Base-by-base conservation (phyloP, 2,329 filamentous ascomycete genomes). In the Beauveria sp. region DNA sequence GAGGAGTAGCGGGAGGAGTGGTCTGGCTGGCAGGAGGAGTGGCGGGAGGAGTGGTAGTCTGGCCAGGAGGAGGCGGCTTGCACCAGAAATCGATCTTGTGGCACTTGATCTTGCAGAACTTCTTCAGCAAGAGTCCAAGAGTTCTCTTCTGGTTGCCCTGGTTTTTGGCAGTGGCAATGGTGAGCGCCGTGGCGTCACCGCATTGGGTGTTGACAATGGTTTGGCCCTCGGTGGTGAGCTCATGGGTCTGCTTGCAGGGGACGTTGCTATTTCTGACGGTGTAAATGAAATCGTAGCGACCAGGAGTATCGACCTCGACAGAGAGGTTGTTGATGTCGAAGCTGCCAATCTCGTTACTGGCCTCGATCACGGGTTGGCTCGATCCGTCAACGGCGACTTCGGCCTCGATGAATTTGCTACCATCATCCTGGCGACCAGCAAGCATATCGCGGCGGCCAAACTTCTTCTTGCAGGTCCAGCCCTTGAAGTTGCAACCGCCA, bases 181-280 rank as follows among this genome's bases (percentile, higher is more conserved):
- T 86, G 64, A 97, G 91, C 62, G 85, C 86, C 72, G 83, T 91
- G 66, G 93, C 93, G 75, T 93, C 93, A 84, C 92, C 93, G 73
- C 93, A 98, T 81, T 97, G 91, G 64, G 79, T 85, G 83, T 97
- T 97, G 76, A 85, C 77, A 69, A 97, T 81, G 52, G 82, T 83
- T 62, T 85, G 87, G 69, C 90, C 90, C 18, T 81, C 78, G 60
- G 81, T 78, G 65, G 80, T 84, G 34, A 38, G 34, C 34, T 38
- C 83, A 91, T 96, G 58, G 80, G 71, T 86, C 69, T 96, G 89
- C 78, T 90, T 93, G 86, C 93, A 98, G 30, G 30, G 30, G 10
- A 34, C 4, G 30, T 34, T 34, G 30, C 30, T 34, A 9, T 34
- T 34, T 34, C 30, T 34, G 5, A 34, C 30, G 30, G 80, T 82